These are phyloP conservation scores for Alternaria alternata DNA, from an alignment of 2,329 filamentous ascomycete genomes.

Conservation along the genomic window DNA sequence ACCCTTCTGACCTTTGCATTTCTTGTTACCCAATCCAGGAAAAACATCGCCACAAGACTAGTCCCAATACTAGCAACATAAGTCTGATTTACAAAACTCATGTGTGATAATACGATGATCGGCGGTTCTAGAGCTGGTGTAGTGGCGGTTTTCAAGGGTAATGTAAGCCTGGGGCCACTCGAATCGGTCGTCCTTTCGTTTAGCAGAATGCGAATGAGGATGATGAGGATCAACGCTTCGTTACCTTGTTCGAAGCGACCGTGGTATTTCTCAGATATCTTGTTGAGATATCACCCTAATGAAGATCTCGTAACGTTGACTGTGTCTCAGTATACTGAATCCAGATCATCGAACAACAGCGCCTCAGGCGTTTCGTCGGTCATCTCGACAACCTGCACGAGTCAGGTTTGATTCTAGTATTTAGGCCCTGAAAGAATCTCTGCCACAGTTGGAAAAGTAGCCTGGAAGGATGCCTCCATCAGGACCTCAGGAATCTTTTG, in stretches of 20 bases:
- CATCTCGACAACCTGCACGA: neutral
- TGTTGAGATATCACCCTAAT: neutral
- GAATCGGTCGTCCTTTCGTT: neutral
- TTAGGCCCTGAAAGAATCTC: neutral
- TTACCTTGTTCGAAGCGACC: neutral
- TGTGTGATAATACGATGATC: neutral
- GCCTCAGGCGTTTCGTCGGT: neutral
- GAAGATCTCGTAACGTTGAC: neutral
- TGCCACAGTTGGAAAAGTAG: neutral
- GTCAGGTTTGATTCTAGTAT: neutral
- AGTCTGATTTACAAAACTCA: neutral
- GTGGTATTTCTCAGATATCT: neutral
- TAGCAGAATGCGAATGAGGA: neutral
- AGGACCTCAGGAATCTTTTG: neutral
- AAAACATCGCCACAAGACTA: neutral
- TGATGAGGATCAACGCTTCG: neutral
- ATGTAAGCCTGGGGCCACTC: neutral
- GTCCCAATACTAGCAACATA: neutral
- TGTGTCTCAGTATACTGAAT: neutral
- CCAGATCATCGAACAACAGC: neutral
- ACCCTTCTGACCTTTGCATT: neutral
- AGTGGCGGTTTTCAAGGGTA: neutral
- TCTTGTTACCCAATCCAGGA: neutral
- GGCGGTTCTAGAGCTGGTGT: neutral
- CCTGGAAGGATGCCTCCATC: slow-evolving; percentile 4